Conservation (phyloP, 2,329 filamentous ascomycete species). For the Alternaria sp. region DNA sequence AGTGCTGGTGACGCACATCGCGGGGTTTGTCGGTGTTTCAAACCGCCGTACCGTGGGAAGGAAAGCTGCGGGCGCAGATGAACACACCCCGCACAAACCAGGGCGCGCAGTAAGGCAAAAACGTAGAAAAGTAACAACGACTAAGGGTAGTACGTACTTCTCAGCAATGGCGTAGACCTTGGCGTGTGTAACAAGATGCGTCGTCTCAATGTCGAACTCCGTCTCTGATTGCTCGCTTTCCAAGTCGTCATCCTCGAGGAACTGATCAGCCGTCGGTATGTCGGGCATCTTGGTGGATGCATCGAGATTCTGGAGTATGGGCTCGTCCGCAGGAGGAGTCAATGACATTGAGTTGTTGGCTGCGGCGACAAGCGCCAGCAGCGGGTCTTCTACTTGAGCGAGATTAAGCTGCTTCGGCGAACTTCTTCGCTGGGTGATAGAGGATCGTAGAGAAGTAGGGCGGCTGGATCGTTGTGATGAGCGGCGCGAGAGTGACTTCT, state of each 20-base stretch:
- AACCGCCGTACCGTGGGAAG: conserved; percentile 29
- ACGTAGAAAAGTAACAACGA: conserved; percentile 20
- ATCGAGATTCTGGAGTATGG: conserved; percentile 33
- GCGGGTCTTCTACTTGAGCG: conserved; percentile 49
- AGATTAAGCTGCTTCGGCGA: conserved; percentile 44
- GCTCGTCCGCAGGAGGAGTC: conserved; percentile 41
- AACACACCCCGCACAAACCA: conserved; percentile 23
- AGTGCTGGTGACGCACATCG: conserved; percentile 39
- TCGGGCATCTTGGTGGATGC: conserved; percentile 42
- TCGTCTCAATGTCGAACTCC: conserved; percentile 50
- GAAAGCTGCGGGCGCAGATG: conserved; percentile 15
- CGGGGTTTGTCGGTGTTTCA: conserved; percentile 40
- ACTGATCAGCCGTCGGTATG: conserved; percentile 47
- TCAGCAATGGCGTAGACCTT: conserved; percentile 61
- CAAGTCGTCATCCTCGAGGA: conserved; percentile 44
- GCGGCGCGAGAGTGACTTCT: conserved; percentile 43
- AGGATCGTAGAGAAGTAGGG: conserved; percentile 31
- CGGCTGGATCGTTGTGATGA: conserved; percentile 42
- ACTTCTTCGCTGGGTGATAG: conserved; percentile 23
- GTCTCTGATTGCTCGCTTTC: conserved; percentile 43
- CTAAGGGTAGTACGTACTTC: conserved; percentile 51
- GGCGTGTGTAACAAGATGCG: conserved; percentile 57
- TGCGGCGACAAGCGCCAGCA: conserved; percentile 47
- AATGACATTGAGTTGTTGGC: conserved; percentile 33
- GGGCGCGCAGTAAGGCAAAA: conserved; percentile 28